phyloP scores from a whole-genome alignment of 2,329 filamentous ascomycete species.

The Pyrenophora seminiperda region DNA sequence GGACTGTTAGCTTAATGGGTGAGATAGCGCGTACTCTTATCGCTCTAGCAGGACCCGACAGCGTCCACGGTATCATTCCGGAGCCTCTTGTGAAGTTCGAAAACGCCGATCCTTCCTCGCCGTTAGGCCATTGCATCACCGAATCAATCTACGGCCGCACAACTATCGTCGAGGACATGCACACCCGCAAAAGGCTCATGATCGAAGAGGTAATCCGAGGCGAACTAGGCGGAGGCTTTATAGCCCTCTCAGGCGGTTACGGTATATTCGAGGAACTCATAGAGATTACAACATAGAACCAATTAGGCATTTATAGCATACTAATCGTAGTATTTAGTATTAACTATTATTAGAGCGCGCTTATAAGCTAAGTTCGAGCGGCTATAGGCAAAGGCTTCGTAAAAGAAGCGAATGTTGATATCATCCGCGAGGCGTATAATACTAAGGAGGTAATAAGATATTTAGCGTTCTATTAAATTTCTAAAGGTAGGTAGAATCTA shows the following conservation, averaged over 20 bases:
- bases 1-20: no score
- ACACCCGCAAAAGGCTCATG: no score
- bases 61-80: no score
- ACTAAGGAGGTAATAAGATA: not conserved
- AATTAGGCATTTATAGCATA: slow-evolving; percentile 85
- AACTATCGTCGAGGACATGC: no score
- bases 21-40: no score
- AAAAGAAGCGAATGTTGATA: not conserved
- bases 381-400: not conserved
- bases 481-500: not conserved
- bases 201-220: no score
- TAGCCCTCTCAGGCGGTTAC: slow-evolving; percentile 86
- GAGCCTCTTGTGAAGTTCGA: no score
- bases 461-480: not conserved
- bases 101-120: no score
- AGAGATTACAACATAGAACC: slow-evolving; percentile 91
- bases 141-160: no score
- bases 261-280: slow-evolving; percentile 96
- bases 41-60: no score
- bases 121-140: no score
- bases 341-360: slow-evolving; percentile 74
- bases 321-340: slow-evolving; percentile 80
- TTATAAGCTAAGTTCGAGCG: not conserved
- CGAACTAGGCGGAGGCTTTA: no score
- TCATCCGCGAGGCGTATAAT: not conserved